phyloP scores from a whole-genome alignment of 345 rosid species.

The Corymbia maculata region DNA sequence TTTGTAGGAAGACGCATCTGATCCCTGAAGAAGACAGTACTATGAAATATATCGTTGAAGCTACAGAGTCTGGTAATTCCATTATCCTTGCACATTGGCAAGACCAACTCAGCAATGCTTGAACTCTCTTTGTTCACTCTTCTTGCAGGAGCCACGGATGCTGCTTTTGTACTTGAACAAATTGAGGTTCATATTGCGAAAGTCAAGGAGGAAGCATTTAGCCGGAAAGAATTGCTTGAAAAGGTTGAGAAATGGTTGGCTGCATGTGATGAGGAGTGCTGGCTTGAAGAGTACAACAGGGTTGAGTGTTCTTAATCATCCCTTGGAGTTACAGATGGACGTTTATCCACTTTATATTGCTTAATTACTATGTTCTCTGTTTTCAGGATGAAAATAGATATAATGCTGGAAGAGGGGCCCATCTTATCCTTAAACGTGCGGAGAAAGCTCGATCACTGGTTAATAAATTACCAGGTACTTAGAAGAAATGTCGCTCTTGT shows the following conservation, averaged over 20 bases:
- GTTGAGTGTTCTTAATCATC: slow-evolving; percentile 25
- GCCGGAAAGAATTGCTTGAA: slow-evolving; percentile 89
- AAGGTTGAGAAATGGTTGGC: slow-evolving; percentile 90
- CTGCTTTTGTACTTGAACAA: slow-evolving; percentile 56
- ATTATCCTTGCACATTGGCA: neutral
- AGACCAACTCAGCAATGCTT: neutral
- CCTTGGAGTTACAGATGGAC: neutral
- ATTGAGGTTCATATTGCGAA: slow-evolving; percentile 78
- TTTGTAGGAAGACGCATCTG: slow-evolving; percentile 83
- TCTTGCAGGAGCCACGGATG: slow-evolving; percentile 45
- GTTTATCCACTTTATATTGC: neutral
- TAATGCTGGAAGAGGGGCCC: slow-evolving; percentile 96
- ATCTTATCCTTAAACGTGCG: slow-evolving; percentile 91
- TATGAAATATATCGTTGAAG: slow-evolving; percentile 50
- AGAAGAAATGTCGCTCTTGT: neutral
- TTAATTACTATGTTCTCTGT: neutral
- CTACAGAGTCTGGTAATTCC: slow-evolving; percentile 65
- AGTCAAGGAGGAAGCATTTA: slow-evolving; percentile 82
- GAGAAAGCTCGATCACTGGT: slow-evolving; percentile 95
- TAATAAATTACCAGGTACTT: slow-evolving; percentile 81
- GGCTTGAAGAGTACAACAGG: slow-evolving; percentile 99
- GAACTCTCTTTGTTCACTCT: neutral
- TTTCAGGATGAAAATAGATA: slow-evolving; percentile 89
- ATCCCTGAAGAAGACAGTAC: slow-evolving; percentile 51
- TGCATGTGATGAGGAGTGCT: slow-evolving; percentile 92